phyloP scores from a whole-genome alignment of 2,329 filamentous ascomycete species.

The Cladosporium sp. region DNA sequence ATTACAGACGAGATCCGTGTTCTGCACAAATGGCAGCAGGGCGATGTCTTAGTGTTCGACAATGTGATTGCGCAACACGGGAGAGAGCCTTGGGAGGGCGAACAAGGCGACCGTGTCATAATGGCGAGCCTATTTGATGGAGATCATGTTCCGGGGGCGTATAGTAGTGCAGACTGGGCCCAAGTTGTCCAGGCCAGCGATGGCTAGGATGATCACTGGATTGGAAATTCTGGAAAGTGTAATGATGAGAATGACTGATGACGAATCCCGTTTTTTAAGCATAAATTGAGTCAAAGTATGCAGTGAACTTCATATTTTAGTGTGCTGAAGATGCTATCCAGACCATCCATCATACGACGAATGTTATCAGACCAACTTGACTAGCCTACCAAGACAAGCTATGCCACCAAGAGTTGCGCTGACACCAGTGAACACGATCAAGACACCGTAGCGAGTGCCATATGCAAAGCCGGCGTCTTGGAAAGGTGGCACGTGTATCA shows the following conservation, averaged over 20 bases:
- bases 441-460: constrained; percentile 19
- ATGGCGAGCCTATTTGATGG: constrained; percentile 53
- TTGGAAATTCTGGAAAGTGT: not conserved
- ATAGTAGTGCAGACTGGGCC: constrained; percentile 46
- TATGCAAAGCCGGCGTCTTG: constrained; percentile 15
- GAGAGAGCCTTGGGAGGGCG: constrained; percentile 50
- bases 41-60: constrained; percentile 52
- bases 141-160: constrained; percentile 46
- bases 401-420: constrained; percentile 11
- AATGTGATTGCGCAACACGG: constrained; percentile 54
- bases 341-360: not conserved
- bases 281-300: not conserved
- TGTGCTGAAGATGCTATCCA: not conserved
- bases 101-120: constrained; percentile 49
- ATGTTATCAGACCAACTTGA: constrained; percentile 3
- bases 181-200: constrained; percentile 49
- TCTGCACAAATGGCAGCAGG: constrained; percentile 49
- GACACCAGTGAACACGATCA: constrained; percentile 15
- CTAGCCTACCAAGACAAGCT: constrained; percentile 16
- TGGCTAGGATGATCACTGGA: constrained; percentile 23
- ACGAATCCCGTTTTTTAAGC: not conserved
- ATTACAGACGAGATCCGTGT: constrained; percentile 54
- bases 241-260: not conserved
- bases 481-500: constrained; percentile 10
- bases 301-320: not conserved